Evolutionary conservation across 306 rosid species (phyloP).

Genomic region (Lithocarpus polystachyus): DNA sequence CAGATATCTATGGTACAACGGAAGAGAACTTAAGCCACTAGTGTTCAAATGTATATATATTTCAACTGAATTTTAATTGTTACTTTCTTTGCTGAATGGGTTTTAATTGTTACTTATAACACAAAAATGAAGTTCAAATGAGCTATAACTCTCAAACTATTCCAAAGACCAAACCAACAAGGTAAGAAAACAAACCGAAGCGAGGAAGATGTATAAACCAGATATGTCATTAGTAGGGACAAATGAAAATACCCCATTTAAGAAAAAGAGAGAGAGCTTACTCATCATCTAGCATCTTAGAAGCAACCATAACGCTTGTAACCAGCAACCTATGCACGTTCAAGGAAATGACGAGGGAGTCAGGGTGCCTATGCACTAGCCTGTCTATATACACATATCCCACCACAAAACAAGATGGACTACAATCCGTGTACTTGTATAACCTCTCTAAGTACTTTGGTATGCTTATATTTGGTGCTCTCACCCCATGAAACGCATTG

Average conservation of each 20-base stretch:
- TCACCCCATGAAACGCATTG: constrained; percentile 71
- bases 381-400: constrained; percentile 85
- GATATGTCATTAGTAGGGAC: too few relatives aligned
- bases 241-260: background rate
- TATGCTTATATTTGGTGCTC: constrained; percentile 81
- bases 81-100: too few relatives aligned
- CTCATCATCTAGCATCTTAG: constrained; percentile 95
- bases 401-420: constrained; percentile 94
- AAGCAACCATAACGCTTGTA: constrained; percentile 82
- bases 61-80: too few relatives aligned
- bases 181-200: too few relatives aligned
- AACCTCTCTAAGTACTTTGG: constrained; percentile 91
- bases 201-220: too few relatives aligned
- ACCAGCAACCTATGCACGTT: constrained; percentile 80
- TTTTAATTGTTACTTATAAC: too few relatives aligned
- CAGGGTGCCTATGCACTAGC: constrained; percentile 68
- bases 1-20: too few relatives aligned
- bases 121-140: background rate
- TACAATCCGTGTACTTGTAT: constrained; percentile 79
- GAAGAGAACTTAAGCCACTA: too few relatives aligned
- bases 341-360: constrained; percentile 76
- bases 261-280: constrained; percentile 44
- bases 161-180: too few relatives aligned
- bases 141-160: too few relatives aligned
- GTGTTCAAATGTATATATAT: too few relatives aligned